Conservation (phyloP, 805 yeast species). For the Lipomyces yamanashiensis region DNA sequence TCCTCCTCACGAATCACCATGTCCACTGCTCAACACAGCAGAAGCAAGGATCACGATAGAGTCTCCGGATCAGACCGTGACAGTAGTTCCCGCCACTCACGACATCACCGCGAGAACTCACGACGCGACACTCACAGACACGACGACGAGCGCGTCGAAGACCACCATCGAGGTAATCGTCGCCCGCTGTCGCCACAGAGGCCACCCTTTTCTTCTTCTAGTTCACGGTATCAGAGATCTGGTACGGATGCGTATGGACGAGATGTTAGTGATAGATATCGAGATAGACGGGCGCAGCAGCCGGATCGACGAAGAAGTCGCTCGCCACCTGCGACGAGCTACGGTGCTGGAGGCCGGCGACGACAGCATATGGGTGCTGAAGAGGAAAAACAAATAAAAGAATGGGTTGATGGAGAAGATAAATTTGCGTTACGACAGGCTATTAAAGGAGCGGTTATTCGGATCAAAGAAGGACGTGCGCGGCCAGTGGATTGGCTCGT, state of each 20-base stretch:
- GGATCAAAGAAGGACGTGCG: conserved; percentile 41
- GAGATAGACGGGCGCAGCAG: neutral
- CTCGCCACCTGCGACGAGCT: conserved; percentile 7
- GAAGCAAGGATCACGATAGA: too few species aligned
- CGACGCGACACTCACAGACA: neutral
- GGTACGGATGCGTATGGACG: neutral
- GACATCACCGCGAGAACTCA: neutral
- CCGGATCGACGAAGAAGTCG: conserved; percentile 10
- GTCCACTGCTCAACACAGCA: too few species aligned
- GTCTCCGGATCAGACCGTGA: too few species aligned
- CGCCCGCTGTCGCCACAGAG: conserved; percentile 9
- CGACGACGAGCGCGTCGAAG: neutral
- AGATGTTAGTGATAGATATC: neutral
- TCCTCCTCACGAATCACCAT: too few species aligned
- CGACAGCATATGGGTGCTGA: conserved; percentile 17
- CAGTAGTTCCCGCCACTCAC: neutral
- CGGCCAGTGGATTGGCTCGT: conserved; percentile 40
- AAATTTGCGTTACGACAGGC: conserved; percentile 42
- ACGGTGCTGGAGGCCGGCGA: neutral
- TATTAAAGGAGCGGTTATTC: conserved; percentile 42
- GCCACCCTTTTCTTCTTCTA: neutral
- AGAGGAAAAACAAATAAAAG: conserved; percentile 22
- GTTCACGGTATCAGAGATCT: neutral
- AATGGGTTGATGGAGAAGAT: conserved; percentile 43
- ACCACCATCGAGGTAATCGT: conserved; percentile 4